These are phyloP conservation scores for Kentomonas sorsogonicus DNA, from an alignment of 208 protist species.

Conservation along the genomic window DNA sequence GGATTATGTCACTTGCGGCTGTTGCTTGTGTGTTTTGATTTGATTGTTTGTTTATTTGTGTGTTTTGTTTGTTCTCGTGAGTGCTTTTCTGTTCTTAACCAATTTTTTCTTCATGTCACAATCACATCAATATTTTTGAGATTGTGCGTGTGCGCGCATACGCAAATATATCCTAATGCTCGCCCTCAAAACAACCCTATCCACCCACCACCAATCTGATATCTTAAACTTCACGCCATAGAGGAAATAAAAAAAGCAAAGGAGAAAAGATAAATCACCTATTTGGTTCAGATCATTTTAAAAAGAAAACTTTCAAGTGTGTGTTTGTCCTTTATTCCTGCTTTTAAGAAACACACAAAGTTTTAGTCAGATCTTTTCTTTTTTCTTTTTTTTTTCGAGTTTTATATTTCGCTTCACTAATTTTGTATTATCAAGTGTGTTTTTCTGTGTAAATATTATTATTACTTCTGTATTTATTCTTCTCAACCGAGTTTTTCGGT, in stretches of 20 bases:
- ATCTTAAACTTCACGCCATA: too few species aligned
- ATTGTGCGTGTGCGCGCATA: background rate
- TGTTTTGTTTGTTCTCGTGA: slow-evolving; percentile 1
- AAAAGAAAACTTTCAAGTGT: slow-evolving; percentile 2
- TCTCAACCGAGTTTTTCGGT: too few species aligned
- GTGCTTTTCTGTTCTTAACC: background rate
- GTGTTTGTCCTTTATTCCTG: slow-evolving; percentile 4
- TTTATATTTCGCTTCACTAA: slow-evolving; percentile 5
- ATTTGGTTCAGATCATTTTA: too few species aligned
- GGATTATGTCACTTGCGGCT: background rate
- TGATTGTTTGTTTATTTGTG: slow-evolving; percentile 10
- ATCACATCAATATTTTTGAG: background rate
- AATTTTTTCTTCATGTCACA: slow-evolving; percentile 3
- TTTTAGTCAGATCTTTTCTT: slow-evolving; percentile 10
- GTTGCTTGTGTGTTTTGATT: background rate
- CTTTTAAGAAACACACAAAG: background rate
- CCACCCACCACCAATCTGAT: too few species aligned
- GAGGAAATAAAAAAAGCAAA: background rate
- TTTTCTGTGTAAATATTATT: too few species aligned
- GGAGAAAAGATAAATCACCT: background rate
- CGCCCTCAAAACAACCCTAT: too few species aligned
- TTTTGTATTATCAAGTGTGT: background rate
- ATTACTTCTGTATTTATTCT: too few species aligned
- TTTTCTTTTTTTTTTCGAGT: too few species aligned
- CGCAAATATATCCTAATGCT: too few species aligned